These are phyloP conservation scores for Cenchrus purpureus DNA, from an alignment of 176 grass and related monocot species.

Conservation along the genomic window DNA sequence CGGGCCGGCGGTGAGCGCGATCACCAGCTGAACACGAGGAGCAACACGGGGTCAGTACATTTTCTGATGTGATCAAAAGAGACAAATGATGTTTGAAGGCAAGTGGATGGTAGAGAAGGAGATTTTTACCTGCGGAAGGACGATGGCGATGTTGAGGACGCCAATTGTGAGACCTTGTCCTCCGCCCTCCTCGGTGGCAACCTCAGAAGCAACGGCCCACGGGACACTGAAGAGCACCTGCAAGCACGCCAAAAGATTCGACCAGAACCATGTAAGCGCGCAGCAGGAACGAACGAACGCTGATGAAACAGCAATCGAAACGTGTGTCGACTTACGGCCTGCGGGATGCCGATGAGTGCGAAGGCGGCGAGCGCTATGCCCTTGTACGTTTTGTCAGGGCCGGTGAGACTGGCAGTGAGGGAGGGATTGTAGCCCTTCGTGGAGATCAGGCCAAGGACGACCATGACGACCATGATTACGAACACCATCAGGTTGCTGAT, in stretches of 20 bases:
- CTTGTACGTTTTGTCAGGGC: constrained; percentile 29
- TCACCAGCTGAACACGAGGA: constrained; percentile 33
- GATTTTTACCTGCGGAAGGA: constrained; percentile 46
- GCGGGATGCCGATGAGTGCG: constrained; percentile 53
- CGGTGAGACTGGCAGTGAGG: constrained; percentile 19
- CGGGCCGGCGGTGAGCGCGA: constrained; percentile 50
- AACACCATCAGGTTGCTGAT: constrained; percentile 53
- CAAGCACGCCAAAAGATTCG: neutral
- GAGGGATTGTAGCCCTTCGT: constrained; percentile 45
- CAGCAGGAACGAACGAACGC: neutral
- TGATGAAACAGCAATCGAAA: neutral
- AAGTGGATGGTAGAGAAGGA: neutral
- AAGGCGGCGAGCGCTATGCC: constrained; percentile 37
- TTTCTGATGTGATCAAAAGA: neutral
- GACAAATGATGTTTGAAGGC: neutral
- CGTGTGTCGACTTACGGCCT: constrained; percentile 34
- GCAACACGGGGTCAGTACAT: neutral
- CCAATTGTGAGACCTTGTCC: constrained; percentile 58
- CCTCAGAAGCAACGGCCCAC: constrained; percentile 64
- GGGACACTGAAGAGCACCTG: constrained; percentile 58
- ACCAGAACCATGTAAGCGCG: neutral
- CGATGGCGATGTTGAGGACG: constrained; percentile 64
- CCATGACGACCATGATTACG: constrained; percentile 37
- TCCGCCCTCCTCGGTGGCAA: constrained; percentile 40
- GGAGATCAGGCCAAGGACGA: constrained; percentile 36